phyloP scores from a whole-genome alignment of 805 yeast genomes.

The Starmerella apis region DNA sequence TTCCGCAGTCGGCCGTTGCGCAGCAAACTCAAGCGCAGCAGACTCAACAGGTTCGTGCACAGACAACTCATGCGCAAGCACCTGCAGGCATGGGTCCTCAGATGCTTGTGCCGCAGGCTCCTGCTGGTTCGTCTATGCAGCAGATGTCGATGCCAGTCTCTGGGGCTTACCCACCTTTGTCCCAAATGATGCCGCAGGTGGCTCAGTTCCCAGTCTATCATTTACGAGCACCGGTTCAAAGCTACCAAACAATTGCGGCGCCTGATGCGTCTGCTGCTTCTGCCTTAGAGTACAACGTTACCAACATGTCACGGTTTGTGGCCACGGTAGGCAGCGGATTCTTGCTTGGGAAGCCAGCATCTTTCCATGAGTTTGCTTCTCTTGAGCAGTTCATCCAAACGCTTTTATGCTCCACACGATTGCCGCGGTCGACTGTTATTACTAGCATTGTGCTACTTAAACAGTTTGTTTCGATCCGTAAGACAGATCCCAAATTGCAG shows the following conservation, averaged over 20 bases:
- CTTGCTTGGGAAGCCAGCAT: slow-evolving; percentile 2
- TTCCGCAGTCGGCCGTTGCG: slow-evolving; percentile 2
- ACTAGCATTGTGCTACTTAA: slow-evolving; percentile 70
- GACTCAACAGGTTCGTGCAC: not conserved
- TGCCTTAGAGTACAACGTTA: slow-evolving; percentile 59
- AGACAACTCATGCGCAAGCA: not conserved
- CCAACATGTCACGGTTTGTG: slow-evolving; percentile 68
- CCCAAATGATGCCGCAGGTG: slow-evolving; percentile 12
- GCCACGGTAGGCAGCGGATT: slow-evolving; percentile 37
- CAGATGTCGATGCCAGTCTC: not conserved
- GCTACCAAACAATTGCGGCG: slow-evolving; percentile 17
- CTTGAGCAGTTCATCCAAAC: slow-evolving; percentile 42
- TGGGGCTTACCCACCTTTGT: not conserved
- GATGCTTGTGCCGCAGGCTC: slow-evolving; percentile 1
- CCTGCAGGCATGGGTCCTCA: not conserved
- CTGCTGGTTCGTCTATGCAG: not conserved
- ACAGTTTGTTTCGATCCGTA: slow-evolving; percentile 30
- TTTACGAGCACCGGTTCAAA: slow-evolving; percentile 10
- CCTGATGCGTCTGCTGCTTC: slow-evolving; percentile 12
- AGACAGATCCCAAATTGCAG: not conserved
- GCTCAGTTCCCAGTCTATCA: slow-evolving; percentile 14
- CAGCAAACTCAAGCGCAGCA: not conserved
- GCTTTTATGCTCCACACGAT: slow-evolving; percentile 75
- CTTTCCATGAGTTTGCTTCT: not conserved
- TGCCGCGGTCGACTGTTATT: slow-evolving; percentile 72